Conservation (phyloP, 345 rosid species). For the Boechera retrofracta region DNA sequence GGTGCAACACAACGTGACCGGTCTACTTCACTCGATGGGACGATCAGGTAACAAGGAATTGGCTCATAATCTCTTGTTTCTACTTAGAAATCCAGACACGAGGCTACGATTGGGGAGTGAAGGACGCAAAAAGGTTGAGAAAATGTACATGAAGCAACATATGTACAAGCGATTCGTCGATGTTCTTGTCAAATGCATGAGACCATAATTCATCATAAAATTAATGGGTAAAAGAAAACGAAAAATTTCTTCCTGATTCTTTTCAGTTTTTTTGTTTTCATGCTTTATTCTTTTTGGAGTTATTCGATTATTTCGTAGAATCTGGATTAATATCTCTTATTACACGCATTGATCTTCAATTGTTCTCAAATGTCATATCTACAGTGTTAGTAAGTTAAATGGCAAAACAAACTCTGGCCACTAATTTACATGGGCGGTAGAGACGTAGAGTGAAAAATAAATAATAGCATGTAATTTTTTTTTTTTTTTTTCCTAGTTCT, state of each 20-base stretch:
- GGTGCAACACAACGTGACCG: slow-evolving; percentile 76
- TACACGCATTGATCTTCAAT: no score
- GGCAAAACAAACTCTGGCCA: no score
- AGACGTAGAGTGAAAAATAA: no score
- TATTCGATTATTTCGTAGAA: neutral
- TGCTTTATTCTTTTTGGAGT: neutral
- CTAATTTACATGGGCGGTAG: no score
- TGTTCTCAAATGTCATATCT: no score
- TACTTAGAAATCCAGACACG: slow-evolving; percentile 58
- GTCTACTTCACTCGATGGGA: slow-evolving; percentile 82
- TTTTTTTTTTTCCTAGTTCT: no score
- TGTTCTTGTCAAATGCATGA: slow-evolving; percentile 84
- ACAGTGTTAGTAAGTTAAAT: no score
- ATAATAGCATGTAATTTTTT: no score
- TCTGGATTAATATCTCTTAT: no score
- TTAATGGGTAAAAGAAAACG: neutral
- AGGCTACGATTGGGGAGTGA: slow-evolving; percentile 65
- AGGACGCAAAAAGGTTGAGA: slow-evolving; percentile 71
- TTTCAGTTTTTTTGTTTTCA: no score
- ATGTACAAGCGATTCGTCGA: slow-evolving; percentile 81
- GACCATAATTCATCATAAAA: slow-evolving; percentile 43
- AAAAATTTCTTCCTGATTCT: neutral
- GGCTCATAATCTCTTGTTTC: slow-evolving; percentile 58
- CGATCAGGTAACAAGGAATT: slow-evolving; percentile 58
- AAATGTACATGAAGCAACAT: slow-evolving; percentile 79